These are phyloP conservation scores for Chrysanthemum lavandulifolium DNA, from an alignment of 129 eudicot genomes.

Conservation along the genomic window DNA sequence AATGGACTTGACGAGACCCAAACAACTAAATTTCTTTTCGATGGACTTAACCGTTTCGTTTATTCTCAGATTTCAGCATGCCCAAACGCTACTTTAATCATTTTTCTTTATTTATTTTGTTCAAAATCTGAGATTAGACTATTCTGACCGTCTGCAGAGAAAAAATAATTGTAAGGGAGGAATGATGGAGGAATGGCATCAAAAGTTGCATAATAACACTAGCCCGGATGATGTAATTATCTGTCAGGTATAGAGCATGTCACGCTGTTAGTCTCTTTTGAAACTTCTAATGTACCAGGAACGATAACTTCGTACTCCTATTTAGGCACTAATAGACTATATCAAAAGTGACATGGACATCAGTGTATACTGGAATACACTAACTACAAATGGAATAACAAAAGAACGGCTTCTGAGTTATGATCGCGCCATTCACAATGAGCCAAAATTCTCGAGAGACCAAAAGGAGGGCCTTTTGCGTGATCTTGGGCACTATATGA, in stretches of 20 bases:
- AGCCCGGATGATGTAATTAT: conserved; percentile 98
- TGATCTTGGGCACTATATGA: conserved; percentile 93
- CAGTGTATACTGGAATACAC: conserved; percentile 86
- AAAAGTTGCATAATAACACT: conserved; percentile 95
- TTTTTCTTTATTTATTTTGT: background rate
- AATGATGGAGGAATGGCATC: conserved; percentile 99
- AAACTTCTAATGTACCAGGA: background rate
- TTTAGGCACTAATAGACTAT: conserved; percentile 90
- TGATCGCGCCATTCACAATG: conserved; percentile 90
- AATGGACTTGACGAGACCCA: no score
- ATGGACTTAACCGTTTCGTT: no score
- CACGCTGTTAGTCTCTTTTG: background rate
- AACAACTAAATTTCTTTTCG: no score
- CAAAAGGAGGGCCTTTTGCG: conserved; percentile 97
- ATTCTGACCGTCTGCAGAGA: conserved; percentile 44
- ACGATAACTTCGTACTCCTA: background rate
- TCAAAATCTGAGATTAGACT: background rate
- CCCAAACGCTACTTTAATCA: no score
- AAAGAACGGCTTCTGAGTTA: conserved; percentile 98
- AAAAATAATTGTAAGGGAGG: conserved; percentile 94
- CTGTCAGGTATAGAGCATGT: conserved; percentile 70
- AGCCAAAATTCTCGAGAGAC: conserved; percentile 73
- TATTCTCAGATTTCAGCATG: no score
- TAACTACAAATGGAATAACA: conserved; percentile 89
- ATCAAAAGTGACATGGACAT: conserved; percentile 85